These are phyloP conservation scores for Calycina marina DNA, from an alignment of 2,329 filamentous ascomycete genomes.

Conservation along the genomic window DNA sequence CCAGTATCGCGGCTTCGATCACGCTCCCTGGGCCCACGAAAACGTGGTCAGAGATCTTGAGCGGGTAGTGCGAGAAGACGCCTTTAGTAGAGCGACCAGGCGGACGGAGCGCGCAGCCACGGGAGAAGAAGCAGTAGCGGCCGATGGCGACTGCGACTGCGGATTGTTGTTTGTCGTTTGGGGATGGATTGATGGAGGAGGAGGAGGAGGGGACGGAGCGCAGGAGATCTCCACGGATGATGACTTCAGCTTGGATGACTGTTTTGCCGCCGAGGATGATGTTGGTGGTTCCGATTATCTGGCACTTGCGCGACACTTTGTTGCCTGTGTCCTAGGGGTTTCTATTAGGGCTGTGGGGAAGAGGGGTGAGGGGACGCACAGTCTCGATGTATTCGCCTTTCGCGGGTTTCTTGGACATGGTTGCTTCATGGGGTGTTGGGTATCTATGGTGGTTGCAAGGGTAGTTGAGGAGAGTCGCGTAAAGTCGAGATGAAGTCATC, in stretches of 20 bases:
- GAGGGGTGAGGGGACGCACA: conserved; percentile 32
- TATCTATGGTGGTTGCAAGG: too few species aligned
- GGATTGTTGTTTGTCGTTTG: conserved; percentile 17
- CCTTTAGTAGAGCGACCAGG: conserved; percentile 71
- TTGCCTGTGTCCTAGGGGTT: conserved; percentile 75
- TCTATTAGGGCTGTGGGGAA: neutral
- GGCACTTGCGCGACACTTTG: conserved; percentile 86
- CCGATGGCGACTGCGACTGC: conserved; percentile 66
- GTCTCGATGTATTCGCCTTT: conserved; percentile 97
- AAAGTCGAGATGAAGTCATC: too few species aligned
- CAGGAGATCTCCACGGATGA: conserved; percentile 81
- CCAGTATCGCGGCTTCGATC: conserved; percentile 71
- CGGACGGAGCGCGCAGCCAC: conserved; percentile 64
- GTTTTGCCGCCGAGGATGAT: conserved; percentile 96
- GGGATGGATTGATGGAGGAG: too few species aligned
- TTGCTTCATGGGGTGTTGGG: conserved; percentile 10
- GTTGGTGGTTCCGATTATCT: conserved; percentile 89
- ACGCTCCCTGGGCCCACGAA: conserved; percentile 66
- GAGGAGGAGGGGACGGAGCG: conserved; percentile 35
- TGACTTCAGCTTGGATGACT: conserved; percentile 88
- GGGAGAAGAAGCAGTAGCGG: conserved; percentile 77
- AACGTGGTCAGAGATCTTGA: conserved; percentile 89
- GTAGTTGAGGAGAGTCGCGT: too few species aligned
- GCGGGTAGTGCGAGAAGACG: conserved; percentile 65
- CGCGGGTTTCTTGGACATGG: conserved; percentile 62